These are phyloP conservation scores for Scleroderma bovista DNA, from an alignment of 768 basidiomycete species.

Conservation along the genomic window DNA sequence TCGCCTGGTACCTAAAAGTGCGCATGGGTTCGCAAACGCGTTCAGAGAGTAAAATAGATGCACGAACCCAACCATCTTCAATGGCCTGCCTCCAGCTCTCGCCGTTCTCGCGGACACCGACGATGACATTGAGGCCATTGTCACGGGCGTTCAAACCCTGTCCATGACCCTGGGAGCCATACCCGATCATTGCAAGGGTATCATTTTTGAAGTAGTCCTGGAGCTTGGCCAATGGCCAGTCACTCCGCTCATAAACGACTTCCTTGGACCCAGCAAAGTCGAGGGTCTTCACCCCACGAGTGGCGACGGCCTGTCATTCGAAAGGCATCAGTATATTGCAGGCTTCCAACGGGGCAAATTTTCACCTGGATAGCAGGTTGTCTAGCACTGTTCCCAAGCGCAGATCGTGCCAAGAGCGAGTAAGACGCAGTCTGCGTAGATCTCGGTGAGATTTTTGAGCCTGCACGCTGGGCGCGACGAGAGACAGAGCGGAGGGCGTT, in stretches of 20 bases:
- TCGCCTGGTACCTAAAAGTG: constrained; percentile 77
- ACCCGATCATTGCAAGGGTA: constrained; percentile 97
- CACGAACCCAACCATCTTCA: constrained; percentile 92
- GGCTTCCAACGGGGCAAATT: not conserved
- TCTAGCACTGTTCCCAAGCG: constrained; percentile 18
- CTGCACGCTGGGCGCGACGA: constrained; percentile 56
- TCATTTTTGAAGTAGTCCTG: constrained; percentile 99
- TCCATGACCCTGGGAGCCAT: constrained; percentile 98
- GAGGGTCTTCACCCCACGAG: constrained; percentile 88
- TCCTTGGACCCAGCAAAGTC: constrained; percentile 95
- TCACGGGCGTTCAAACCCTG: constrained; percentile 99
- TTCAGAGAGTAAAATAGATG: not conserved
- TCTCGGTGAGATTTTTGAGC: constrained; percentile 34
- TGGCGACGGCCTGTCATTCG: constrained; percentile 34
- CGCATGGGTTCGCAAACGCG: not conserved
- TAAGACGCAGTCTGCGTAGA: constrained; percentile 51
- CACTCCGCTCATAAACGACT: constrained; percentile 89
- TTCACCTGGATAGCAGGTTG: constrained; percentile 34
- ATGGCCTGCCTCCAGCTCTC: constrained; percentile 95
- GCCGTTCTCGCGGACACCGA: constrained; percentile 95
- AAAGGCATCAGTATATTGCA: not conserved
- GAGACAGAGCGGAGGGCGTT: constrained; percentile 59
- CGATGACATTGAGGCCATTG: constrained; percentile 96
- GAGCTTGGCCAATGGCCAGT: constrained; percentile 97
- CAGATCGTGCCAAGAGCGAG: constrained; percentile 57